Percentiles rank a stretch among this genome's conserved stretches.
phyloP scores from a whole-genome alignment of 495 filamentous ascomycete species.

The Aspergillus mulundensis region DNA sequence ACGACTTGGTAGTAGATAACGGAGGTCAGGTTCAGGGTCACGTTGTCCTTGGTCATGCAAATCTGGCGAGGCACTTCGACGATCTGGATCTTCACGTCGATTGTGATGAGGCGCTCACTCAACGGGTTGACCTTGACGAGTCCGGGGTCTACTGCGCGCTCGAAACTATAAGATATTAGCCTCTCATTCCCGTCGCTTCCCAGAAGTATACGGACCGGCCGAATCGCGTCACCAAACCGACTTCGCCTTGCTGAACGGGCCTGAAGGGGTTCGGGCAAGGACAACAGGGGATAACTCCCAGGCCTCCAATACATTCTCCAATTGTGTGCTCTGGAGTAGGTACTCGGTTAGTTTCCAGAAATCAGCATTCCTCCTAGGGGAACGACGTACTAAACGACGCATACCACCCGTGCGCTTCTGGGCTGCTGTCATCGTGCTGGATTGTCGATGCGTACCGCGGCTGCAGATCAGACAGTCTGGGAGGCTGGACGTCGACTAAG shows the following conservation, averaged over 20 bases:
- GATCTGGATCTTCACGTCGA: slow-evolving; percentile 99
- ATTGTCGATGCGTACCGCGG: slow-evolving; percentile 79
- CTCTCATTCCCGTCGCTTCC: background rate
- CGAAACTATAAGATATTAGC: slow-evolving; percentile 52
- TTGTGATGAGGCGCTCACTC: slow-evolving; percentile 79
- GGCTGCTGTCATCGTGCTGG: slow-evolving; percentile 61
- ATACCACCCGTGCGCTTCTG: slow-evolving; percentile 82
- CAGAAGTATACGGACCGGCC: slow-evolving; percentile 53
- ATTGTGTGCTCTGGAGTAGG: slow-evolving; percentile 61
- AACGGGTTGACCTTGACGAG: slow-evolving; percentile 98
- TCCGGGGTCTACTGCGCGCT: slow-evolving; percentile 93
- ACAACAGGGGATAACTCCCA: slow-evolving; percentile 91
- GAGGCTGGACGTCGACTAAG: slow-evolving; percentile 76
- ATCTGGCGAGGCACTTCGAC: slow-evolving; percentile 94
- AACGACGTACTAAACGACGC: slow-evolving; percentile 69
- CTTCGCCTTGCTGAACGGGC: slow-evolving; percentile 85
- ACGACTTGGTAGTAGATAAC: slow-evolving; percentile 99
- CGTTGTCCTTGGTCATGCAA: slow-evolving; percentile 99
- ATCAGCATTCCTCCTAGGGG: background rate
- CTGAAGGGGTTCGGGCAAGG: slow-evolving; percentile 96
- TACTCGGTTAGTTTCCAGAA: slow-evolving; percentile 7
- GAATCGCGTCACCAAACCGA: slow-evolving; percentile 92
- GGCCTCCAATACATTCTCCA: slow-evolving; percentile 70
- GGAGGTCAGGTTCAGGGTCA: slow-evolving; percentile 85
- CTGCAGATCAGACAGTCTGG: slow-evolving; percentile 79